Base-by-base conservation (phyloP, 2,329 filamentous ascomycete species). In the Penicillium freii region DNA sequence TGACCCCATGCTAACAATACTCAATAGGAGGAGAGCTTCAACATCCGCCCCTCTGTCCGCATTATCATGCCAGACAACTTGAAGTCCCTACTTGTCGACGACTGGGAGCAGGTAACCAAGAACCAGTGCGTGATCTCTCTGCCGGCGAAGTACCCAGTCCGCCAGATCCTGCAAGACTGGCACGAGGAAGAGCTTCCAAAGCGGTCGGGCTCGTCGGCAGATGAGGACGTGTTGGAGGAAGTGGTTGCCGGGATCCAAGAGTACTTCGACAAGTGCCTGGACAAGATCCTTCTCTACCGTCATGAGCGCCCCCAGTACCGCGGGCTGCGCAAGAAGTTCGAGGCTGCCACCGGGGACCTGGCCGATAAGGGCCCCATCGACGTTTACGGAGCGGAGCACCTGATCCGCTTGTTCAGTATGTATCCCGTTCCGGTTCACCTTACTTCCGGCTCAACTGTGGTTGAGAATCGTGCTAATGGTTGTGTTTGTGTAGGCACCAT, bases 91-190 rank as follows among this genome's bases (percentile, higher is more conserved):
- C 85, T 99, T 3, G 94, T 99, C 23, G 94, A 99, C 72, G 94
- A 99, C 74, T 99, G 94, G 94, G 94, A 99, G 75, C 96, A 97
- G 68, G 87, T 99, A 60, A 99, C 94, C 56, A 97, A 97, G 78
- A 94, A 95, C 71, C 86, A 91, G 66, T 90, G 93, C 71, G 86
- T 97, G 4, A 91, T 97, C 33, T 87, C 90, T 1, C 81, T 99
- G 17, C 94, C 94, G 0, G 87, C 91, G 46, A 80, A 82, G 29
- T 84, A 88, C 51, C 86, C 93, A 1, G 91, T 94, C 58, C 85
- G 84, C 62, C 79, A 85, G 63, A 91, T 99, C 60, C 79, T 99
- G 17, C 83, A 91, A 48, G 89, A 93, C 62, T 99, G 97, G 73
- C 80, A 88, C 55, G 82, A 82, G 1, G 85, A 87, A 68, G 89